These are phyloP conservation scores for Pyrus hybrid DNA, from an alignment of 331 rosid genomes.

Conservation along the genomic window DNA sequence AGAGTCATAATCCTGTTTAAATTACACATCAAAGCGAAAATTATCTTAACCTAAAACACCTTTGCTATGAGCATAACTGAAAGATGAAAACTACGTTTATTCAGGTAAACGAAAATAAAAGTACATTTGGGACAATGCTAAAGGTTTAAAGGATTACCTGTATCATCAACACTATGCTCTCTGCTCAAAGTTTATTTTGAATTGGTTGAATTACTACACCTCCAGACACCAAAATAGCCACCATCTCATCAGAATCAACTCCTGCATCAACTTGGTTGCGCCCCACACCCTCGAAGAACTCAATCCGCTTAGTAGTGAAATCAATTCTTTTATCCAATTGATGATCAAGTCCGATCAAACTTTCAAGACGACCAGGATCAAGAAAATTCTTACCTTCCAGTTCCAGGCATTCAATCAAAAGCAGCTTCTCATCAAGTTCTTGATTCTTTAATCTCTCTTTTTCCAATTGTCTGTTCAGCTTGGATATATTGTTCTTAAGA, in stretches of 20 bases:
- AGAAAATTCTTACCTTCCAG: background rate
- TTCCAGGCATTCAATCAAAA: background rate
- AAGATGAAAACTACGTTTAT: background rate
- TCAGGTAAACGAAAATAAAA: background rate
- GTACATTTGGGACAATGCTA: background rate
- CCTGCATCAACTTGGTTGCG: background rate
- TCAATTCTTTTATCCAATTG: background rate
- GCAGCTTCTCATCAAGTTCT: background rate
- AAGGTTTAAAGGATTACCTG: background rate
- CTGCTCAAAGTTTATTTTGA: background rate
- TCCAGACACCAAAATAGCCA: background rate
- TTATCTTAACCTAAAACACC: background rate
- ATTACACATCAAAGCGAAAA: background rate
- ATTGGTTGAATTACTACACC: background rate
- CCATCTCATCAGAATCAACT: background rate
- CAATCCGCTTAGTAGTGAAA: background rate
- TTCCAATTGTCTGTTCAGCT: background rate
- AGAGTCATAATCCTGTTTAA: background rate
- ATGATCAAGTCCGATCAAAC: background rate
- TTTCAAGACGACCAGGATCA: background rate
- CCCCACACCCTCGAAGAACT: background rate
- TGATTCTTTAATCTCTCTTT: background rate
- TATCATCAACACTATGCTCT: background rate
- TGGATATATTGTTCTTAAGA: background rate
- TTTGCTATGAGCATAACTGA: background rate